Percentiles rank a stretch among this genome's conserved stretches.
Evolutionary conservation across 2,329 filamentous ascomycete genomes (phyloP).

Genomic region (Penicillium freii): DNA sequence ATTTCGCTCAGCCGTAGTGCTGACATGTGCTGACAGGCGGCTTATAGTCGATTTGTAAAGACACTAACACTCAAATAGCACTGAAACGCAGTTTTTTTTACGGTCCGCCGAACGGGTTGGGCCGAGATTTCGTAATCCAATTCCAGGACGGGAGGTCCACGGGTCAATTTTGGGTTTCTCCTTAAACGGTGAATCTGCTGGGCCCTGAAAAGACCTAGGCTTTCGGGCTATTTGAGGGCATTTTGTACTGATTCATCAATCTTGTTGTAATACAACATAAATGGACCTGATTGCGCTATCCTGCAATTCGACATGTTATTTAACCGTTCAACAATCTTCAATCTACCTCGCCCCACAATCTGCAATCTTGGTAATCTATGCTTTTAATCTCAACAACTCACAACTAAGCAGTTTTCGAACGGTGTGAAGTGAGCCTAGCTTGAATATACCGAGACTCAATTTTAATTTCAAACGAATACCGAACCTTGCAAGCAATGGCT

Average conservation of each 20-base stretch:
- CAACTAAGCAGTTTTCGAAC: background rate
- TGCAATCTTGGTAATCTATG: background rate
- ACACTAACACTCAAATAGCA: background rate
- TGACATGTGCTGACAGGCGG: constrained; percentile 9
- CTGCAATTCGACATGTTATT: background rate
- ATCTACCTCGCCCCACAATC: background rate
- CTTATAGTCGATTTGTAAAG: constrained; percentile 7
- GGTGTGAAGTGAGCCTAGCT: background rate
- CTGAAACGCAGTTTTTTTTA: background rate
- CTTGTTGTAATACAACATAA: background rate
- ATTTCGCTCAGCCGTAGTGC: background rate
- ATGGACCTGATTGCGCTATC: background rate
- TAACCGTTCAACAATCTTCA: background rate
- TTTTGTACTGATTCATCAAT: background rate
- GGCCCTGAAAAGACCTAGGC: background rate
- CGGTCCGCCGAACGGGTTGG: background rate
- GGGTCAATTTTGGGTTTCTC: background rate
- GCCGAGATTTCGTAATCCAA: background rate
- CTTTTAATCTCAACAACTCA: too few relatives aligned
- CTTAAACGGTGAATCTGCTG: background rate
- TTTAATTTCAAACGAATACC: background rate
- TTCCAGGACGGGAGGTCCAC: background rate
- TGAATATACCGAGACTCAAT: background rate
- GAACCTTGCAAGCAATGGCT: background rate
- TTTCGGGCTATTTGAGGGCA: background rate